Conservation (phyloP, 2,329 filamentous ascomycete species). For the Uncinocarpus reesii region DNA sequence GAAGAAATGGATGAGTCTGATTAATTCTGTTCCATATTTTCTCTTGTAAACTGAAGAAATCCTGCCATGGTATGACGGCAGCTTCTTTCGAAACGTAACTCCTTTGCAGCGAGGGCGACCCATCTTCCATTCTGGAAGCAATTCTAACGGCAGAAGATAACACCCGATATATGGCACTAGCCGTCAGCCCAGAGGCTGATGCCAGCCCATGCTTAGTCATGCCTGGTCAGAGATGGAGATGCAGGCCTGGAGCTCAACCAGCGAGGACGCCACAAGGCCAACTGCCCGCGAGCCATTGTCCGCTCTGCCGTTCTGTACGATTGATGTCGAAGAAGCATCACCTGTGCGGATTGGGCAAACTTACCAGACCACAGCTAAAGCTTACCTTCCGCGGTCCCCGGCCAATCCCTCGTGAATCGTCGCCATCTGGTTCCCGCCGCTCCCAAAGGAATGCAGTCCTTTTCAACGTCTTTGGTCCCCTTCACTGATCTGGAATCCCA, state of each 20-base stretch:
- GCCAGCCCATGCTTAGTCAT: too few relatives aligned
- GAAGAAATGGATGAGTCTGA: too few relatives aligned
- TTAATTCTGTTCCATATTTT: too few relatives aligned
- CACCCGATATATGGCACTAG: too few relatives aligned
- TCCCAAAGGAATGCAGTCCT: conserved; percentile 32
- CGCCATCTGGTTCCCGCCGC: conserved; percentile 8
- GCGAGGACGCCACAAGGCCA: background rate
- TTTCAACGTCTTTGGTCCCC: conserved; percentile 22
- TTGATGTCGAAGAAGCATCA: background rate
- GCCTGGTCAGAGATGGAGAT: too few relatives aligned
- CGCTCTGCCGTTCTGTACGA: background rate
- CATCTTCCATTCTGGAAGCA: too few relatives aligned
- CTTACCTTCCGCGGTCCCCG: background rate
- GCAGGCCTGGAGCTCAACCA: background rate
- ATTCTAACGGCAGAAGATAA: too few relatives aligned
- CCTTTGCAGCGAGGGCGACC: too few relatives aligned
- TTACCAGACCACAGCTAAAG: background rate
- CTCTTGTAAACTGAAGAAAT: too few relatives aligned
- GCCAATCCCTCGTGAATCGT: background rate
- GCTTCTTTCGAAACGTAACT: too few relatives aligned
- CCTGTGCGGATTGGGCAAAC: background rate
- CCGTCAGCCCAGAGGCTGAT: too few relatives aligned
- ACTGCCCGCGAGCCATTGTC: background rate
- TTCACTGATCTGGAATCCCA: conserved; percentile 20
- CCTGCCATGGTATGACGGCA: too few relatives aligned